phyloP scores from a whole-genome alignment of 768 basidiomycete species.

The Dentipellis sp. region DNA sequence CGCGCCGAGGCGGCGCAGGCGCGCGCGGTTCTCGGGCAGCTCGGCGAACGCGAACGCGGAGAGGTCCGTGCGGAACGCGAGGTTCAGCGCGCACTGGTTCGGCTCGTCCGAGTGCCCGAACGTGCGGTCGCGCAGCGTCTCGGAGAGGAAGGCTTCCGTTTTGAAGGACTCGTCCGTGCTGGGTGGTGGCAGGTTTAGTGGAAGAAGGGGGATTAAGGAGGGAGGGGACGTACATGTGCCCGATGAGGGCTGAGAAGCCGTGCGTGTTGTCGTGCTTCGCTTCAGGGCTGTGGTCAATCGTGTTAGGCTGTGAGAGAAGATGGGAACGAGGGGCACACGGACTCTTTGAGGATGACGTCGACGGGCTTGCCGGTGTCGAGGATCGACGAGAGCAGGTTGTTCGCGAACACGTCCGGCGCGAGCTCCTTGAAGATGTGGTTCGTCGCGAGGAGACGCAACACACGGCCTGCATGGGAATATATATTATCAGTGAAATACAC shows the following conservation, averaged over 20 bases:
- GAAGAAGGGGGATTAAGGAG: not conserved
- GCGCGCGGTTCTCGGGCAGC: slow-evolving; percentile 1
- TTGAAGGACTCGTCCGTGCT: slow-evolving; percentile 11
- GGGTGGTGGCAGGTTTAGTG: not conserved
- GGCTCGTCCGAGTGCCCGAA: not conserved
- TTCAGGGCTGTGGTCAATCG: slow-evolving; percentile 1
- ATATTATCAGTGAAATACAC: not conserved
- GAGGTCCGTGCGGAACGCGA: not conserved
- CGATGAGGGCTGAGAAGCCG: slow-evolving; percentile 14
- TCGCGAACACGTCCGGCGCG: slow-evolving; percentile 19
- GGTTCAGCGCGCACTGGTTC: slow-evolving; percentile 3
- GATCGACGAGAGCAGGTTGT: slow-evolving; percentile 18
- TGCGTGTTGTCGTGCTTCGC: slow-evolving; percentile 15
- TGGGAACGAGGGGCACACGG: not conserved
- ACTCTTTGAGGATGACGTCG: slow-evolving; percentile 11
- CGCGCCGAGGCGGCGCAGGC: slow-evolving; percentile 1
- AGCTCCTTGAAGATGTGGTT: slow-evolving; percentile 22
- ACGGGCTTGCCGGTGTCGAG: slow-evolving; percentile 19
- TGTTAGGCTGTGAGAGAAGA: not conserved
- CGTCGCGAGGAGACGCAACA: slow-evolving; percentile 21
- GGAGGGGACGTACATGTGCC: slow-evolving; percentile 5
- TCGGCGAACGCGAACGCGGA: slow-evolving; percentile 1
- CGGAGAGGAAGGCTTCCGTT: slow-evolving; percentile 13
- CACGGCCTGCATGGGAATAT: slow-evolving; percentile 16
- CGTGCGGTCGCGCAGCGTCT: slow-evolving; percentile 14